These are phyloP conservation scores for Closterium sp. DNA, from an alignment of 139 green algal species.

Conservation along the genomic window DNA sequence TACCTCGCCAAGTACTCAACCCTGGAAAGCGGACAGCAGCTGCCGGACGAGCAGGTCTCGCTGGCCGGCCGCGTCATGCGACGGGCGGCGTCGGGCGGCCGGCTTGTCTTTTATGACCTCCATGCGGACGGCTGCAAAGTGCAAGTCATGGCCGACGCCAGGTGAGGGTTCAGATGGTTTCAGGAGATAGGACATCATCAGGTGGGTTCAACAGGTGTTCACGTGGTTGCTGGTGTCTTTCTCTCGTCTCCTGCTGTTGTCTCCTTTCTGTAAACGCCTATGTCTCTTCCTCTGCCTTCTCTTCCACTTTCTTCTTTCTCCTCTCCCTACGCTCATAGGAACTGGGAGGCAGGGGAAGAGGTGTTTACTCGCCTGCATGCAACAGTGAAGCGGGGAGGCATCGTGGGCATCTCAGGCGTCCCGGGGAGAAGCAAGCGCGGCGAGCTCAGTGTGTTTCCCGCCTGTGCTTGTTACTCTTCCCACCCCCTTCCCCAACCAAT, in stretches of 20 bases:
- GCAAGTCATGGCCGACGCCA: constrained; percentile 91
- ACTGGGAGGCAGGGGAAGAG: constrained; percentile 67
- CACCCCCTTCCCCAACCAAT: too few species aligned
- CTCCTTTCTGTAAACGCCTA: not conserved
- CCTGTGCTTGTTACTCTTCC: too few species aligned
- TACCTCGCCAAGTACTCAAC: constrained; percentile 76
- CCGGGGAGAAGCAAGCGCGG: constrained; percentile 93
- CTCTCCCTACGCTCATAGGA: constrained; percentile 32
- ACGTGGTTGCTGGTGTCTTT: not conserved
- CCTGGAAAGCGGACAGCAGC: constrained; percentile 67
- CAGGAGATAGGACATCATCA: not conserved
- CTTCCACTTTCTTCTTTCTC: too few species aligned
- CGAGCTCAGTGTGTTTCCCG: constrained; percentile 93
- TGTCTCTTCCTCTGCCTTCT: not conserved
- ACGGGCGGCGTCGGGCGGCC: constrained; percentile 83
- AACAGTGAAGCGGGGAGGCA: constrained; percentile 86
- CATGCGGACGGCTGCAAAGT: constrained; percentile 81
- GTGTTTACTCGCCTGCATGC: constrained; percentile 81
- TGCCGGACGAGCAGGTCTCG: constrained; percentile 49
- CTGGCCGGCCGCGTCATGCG: constrained; percentile 73
- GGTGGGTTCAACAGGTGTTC: not conserved
- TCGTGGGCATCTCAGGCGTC: constrained; percentile 85
- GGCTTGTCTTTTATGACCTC: constrained; percentile 98
- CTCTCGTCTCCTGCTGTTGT: not conserved
- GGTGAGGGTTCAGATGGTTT: constrained; percentile 12